phyloP scores from a whole-genome alignment of 2,329 filamentous ascomycete genomes.

The Aspergillus thermomutatus region DNA sequence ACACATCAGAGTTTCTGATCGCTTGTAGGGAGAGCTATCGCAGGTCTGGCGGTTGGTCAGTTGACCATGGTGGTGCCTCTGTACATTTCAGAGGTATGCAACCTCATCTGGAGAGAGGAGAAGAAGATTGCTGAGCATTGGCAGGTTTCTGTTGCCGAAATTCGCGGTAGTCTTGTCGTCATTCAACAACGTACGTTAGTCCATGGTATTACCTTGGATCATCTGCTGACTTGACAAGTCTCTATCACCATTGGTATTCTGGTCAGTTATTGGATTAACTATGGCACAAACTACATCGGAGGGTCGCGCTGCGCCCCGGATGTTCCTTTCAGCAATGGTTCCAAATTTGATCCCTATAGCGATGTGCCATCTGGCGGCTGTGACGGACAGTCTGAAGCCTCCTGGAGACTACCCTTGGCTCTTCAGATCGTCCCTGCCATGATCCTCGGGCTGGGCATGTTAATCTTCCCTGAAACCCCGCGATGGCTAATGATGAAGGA shows the following conservation, averaged over 20 bases:
- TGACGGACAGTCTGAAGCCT: constrained; percentile 46
- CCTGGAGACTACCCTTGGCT: constrained; percentile 48
- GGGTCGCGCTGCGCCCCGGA: constrained; percentile 47
- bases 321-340: constrained; percentile 47
- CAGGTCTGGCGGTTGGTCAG: constrained; percentile 44
- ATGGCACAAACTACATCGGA: constrained; percentile 45
- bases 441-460: constrained; percentile 37
- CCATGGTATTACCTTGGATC: not conserved
- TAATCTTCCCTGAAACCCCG: constrained; percentile 56
- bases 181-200: constrained; percentile 33
- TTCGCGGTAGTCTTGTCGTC: constrained; percentile 37
- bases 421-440: constrained; percentile 45
- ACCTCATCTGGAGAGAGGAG: not conserved
- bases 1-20: not conserved
- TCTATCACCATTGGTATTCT: constrained; percentile 38
- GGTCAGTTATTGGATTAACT: constrained; percentile 41
- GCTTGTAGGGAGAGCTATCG: constrained; percentile 38
- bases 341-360: constrained; percentile 41
- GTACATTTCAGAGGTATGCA: constrained; percentile 51
- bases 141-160: constrained; percentile 43
- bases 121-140: not conserved
- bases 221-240: constrained; percentile 38
- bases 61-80: constrained; percentile 50
- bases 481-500: constrained; percentile 52
- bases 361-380: constrained; percentile 46